Percentiles rank a stretch among this genome's conserved stretches.
Evolutionary conservation across 441 rosid genomes (phyloP).

Genomic region (Raphanus hybrid): DNA sequence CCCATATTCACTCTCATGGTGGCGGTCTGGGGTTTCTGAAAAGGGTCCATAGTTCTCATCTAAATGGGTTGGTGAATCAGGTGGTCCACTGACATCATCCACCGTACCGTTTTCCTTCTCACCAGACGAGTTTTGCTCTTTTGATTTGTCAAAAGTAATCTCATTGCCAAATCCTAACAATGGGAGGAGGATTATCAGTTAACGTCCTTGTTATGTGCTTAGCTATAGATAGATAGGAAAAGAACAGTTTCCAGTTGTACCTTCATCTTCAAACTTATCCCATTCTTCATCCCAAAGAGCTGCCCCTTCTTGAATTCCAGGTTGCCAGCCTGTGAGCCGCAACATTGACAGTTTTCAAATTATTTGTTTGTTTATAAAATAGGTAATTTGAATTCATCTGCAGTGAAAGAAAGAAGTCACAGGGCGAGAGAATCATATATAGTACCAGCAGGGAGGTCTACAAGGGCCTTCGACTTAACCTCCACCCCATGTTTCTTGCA

Average conservation of each 20-base stretch:
- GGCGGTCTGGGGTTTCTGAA: constrained; percentile 52
- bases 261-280: no score
- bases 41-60: constrained; percentile 56
- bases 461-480: constrained; percentile 74
- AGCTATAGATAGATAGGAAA: no score
- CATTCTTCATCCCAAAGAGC: no score
- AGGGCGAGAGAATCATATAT: not conserved
- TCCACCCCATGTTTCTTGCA: constrained; percentile 88
- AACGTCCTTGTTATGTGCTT: no score
- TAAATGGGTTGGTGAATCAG: constrained; percentile 58
- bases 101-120: constrained; percentile 58
- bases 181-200: no score
- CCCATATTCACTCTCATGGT: constrained; percentile 66
- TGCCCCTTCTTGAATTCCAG: no score
- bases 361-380: no score
- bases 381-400: no score
- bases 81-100: constrained; percentile 61
- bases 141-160: constrained; percentile 61
- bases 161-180: constrained; percentile 55
- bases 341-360: no score
- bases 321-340: no score
- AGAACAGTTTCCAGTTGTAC: no score
- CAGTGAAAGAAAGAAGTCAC: no score
- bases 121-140: constrained; percentile 43
- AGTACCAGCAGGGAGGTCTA: constrained; percentile 92